These are phyloP conservation scores for Cercospora citrullina DNA, from an alignment of 2,329 filamentous ascomycete species.

Conservation along the genomic window DNA sequence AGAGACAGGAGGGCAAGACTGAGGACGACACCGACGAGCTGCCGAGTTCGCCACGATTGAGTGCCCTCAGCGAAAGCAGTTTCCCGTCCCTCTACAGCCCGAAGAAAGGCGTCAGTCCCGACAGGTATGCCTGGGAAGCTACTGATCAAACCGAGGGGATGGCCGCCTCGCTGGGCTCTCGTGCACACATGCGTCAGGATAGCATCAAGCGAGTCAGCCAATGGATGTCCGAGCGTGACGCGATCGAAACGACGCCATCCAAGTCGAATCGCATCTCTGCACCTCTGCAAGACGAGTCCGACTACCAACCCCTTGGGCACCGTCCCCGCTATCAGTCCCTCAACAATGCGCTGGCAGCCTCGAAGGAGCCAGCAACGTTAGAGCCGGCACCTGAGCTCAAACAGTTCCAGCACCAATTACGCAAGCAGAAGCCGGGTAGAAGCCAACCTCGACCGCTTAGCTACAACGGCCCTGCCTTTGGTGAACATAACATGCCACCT, in stretches of 20 bases:
- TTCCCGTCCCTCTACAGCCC: slow-evolving; percentile 42
- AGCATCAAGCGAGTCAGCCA: slow-evolving; percentile 41
- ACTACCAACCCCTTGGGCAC: background rate
- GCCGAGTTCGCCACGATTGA: slow-evolving; percentile 39
- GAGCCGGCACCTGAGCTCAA: slow-evolving; percentile 12
- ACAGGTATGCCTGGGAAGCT: slow-evolving; percentile 35
- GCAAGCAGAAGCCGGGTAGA: slow-evolving; percentile 18
- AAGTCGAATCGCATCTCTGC: slow-evolving; percentile 33
- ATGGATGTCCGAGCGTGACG: slow-evolving; percentile 39
- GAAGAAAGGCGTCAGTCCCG: slow-evolving; percentile 31
- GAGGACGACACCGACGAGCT: slow-evolving; percentile 33
- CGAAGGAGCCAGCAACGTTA: slow-evolving; percentile 23
- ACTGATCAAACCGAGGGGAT: slow-evolving; percentile 22
- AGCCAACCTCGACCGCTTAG: slow-evolving; percentile 20
- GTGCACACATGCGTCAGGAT: slow-evolving; percentile 32
- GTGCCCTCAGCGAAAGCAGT: slow-evolving; percentile 42
- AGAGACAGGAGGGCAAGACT: slow-evolving; percentile 31
- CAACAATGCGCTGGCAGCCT: slow-evolving; percentile 17
- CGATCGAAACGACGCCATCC: slow-evolving; percentile 34
- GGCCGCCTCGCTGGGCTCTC: slow-evolving; percentile 15
- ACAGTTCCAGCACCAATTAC: slow-evolving; percentile 10
- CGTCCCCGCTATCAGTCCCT: slow-evolving; percentile 10
- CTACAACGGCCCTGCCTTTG: slow-evolving; percentile 31
- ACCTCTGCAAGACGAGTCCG: slow-evolving; percentile 21
- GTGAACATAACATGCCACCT: slow-evolving; percentile 36